Conservation (phyloP, 1,284 basidiomycete species). For the Microstroma glucosiphilum region DNA sequence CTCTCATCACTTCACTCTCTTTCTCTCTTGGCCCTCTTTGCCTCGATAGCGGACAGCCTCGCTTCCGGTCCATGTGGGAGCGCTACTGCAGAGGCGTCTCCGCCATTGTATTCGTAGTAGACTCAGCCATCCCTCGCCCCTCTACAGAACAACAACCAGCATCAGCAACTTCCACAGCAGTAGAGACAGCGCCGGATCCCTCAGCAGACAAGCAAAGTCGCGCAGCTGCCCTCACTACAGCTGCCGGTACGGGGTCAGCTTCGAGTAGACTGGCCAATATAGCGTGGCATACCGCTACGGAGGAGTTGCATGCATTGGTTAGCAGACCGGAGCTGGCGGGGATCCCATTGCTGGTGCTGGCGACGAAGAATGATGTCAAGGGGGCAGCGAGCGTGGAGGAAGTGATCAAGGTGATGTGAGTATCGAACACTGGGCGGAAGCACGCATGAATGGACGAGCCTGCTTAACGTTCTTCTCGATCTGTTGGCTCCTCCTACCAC, state of each 20-base stretch:
- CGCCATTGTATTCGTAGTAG: constrained; percentile 72
- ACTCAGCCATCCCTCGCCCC: constrained; percentile 21
- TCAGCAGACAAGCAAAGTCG: constrained; percentile 16
- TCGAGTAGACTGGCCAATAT: constrained; percentile 5
- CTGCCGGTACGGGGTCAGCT: constrained; percentile 8
- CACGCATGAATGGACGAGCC: constrained; percentile 9
- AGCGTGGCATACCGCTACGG: constrained; percentile 61
- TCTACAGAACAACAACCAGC: constrained; percentile 13
- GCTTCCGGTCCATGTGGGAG: constrained; percentile 82
- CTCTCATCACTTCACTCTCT: not conserved
- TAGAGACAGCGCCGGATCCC: not conserved
- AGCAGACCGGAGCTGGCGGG: constrained; percentile 66
- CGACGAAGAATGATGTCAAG: constrained; percentile 89
- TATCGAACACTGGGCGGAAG: constrained; percentile 7
- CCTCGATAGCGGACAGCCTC: constrained; percentile 75
- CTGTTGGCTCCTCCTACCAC: constrained; percentile 10
- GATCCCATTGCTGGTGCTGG: constrained; percentile 85
- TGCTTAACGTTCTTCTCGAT: constrained; percentile 26
- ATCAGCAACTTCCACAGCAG: not conserved
- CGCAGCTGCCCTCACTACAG: constrained; percentile 54
- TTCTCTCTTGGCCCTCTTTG: no score
- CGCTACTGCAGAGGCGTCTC: constrained; percentile 90
- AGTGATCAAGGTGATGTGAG: constrained; percentile 73
- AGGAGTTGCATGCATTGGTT: constrained; percentile 82
- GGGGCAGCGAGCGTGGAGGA: constrained; percentile 76